Evolutionary conservation across 2,329 filamentous ascomycete species (phyloP).

Genomic region (Nemania sp.): DNA sequence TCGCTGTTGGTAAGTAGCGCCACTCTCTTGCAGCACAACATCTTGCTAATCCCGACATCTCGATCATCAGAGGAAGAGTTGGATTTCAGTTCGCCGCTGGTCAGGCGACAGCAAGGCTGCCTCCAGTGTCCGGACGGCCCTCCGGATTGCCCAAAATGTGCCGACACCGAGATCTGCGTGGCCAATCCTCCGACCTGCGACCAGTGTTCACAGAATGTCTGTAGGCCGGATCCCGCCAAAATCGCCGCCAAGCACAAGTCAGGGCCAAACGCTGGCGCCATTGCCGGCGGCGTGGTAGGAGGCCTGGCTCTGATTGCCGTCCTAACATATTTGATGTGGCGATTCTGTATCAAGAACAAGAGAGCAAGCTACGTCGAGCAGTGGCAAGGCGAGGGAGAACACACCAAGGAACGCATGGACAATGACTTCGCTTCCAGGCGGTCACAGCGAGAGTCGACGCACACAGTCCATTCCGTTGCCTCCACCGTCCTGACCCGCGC

Average conservation of each 20-base stretch:
- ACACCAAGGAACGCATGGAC: slow-evolving; percentile 47
- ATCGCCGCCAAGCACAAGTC: slow-evolving; percentile 35
- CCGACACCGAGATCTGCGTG: slow-evolving; percentile 48
- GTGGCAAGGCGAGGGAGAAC: slow-evolving; percentile 58
- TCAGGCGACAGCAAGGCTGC: slow-evolving; percentile 50
- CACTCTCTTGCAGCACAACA: background rate
- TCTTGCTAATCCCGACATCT: slow-evolving; percentile 27
- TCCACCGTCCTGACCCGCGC: slow-evolving; percentile 94
- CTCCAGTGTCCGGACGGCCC: slow-evolving; percentile 50
- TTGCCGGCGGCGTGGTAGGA: slow-evolving; percentile 89
- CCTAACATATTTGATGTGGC: slow-evolving; percentile 81
- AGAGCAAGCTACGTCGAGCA: slow-evolving; percentile 65
- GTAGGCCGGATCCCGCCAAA: slow-evolving; percentile 42
- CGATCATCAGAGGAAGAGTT: slow-evolving; percentile 32
- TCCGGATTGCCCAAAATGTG: slow-evolving; percentile 53
- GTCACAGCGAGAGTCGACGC: slow-evolving; percentile 73
- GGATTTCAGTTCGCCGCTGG: slow-evolving; percentile 40
- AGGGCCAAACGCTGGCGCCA: slow-evolving; percentile 75
- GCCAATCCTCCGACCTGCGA: slow-evolving; percentile 52
- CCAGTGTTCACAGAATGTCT: slow-evolving; percentile 54
- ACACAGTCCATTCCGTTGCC: slow-evolving; percentile 89
- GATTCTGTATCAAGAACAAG: slow-evolving; percentile 82
- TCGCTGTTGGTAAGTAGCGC: slow-evolving; percentile 35
- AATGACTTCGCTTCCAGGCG: slow-evolving; percentile 50
- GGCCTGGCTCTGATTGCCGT: slow-evolving; percentile 77